A percentile compares a stretch with the other conserved stretches of the same genome.
Conservation (phyloP, 2,329 filamentous ascomycete genomes). For the Pestalotiopsis sp. region DNA sequence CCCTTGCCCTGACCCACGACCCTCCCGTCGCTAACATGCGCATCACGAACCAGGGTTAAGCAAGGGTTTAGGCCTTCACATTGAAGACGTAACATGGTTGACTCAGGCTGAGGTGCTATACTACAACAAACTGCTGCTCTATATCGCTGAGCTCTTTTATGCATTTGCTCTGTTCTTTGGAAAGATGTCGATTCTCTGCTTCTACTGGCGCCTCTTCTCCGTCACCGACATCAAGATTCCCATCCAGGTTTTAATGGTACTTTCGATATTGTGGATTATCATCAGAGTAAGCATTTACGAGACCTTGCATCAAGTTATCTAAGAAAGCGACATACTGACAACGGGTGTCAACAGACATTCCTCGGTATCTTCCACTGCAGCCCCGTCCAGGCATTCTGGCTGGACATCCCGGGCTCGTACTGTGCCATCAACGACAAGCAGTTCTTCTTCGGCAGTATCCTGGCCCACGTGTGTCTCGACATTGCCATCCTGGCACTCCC, state of each 20-base stretch:
- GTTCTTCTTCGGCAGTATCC: conserved; percentile 21
- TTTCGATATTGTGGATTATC: conserved; percentile 27
- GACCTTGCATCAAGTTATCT: background rate
- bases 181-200: conserved; percentile 30
- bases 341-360: conserved; percentile 13
- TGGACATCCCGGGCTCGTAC: conserved; percentile 11
- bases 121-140: conserved; percentile 21
- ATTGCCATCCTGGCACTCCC: conserved; percentile 20
- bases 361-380: conserved; percentile 25
- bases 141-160: conserved; percentile 28
- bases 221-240: conserved; percentile 27
- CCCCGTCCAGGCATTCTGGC: conserved; percentile 24
- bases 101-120: conserved; percentile 7
- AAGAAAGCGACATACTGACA: background rate
- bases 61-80: conserved; percentile 13
- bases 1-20: background rate
- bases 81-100: conserved; percentile 11
- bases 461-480: conserved; percentile 21
- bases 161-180: conserved; percentile 28
- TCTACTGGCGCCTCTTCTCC: conserved; percentile 33
- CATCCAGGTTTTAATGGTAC: conserved; percentile 26
- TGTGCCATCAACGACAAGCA: conserved; percentile 22
- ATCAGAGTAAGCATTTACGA: conserved; percentile 17
- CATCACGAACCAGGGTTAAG: background rate
- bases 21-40: background rate